Base-by-base conservation (phyloP, 805 yeast species). In the Kodamaea neixiangensis region DNA sequence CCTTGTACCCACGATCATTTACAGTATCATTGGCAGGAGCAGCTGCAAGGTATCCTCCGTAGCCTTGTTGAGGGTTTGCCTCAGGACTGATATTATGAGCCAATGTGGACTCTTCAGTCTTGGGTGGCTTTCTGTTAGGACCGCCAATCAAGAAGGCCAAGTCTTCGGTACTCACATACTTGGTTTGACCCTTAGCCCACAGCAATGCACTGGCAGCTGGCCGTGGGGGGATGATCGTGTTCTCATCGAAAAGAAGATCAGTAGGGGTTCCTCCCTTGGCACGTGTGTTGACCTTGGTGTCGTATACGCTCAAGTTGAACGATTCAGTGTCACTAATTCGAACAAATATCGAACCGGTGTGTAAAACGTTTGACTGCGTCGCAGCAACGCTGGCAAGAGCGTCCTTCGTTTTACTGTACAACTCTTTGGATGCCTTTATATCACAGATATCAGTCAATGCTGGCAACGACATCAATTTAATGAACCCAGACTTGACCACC, bases 171-270 rank as follows among this genome's bases (percentile, higher is more conserved):
- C 83, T 71, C n/a, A 86, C 77, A 54, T 78, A 76, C 15, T 82
- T 81, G 0, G 86, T 72, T 42, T 66, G 71, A 2, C 97, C 97
- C 57, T 86, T 82, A 5, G 94, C 89, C 94, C 97, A 88, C 65
- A 86, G 93, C 41, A 88, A 73, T 0, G 94, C 80, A 34, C 90
- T 82, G 5, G 89, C 82, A 3, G 81, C 76, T 2, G 99, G 99
- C 44, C 98, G 77, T 29, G 82, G 80, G 1, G 97, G 96, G 17
- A 86, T 79, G 5, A 78, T 70, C 42, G 87, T 76, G 54, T 82
- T 80, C 20, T 81, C 86, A 60, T 88, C 86, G 69, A 86, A 92
- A 33, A 94, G 68, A 1, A 77, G 69, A 64, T 89, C 96, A 4
- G 75, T 67, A 5, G 58, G 48, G 1, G 60, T 60, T 7, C 60